Base-by-base conservation (phyloP, 495 filamentous ascomycete species). In the Podospora didyma region DNA sequence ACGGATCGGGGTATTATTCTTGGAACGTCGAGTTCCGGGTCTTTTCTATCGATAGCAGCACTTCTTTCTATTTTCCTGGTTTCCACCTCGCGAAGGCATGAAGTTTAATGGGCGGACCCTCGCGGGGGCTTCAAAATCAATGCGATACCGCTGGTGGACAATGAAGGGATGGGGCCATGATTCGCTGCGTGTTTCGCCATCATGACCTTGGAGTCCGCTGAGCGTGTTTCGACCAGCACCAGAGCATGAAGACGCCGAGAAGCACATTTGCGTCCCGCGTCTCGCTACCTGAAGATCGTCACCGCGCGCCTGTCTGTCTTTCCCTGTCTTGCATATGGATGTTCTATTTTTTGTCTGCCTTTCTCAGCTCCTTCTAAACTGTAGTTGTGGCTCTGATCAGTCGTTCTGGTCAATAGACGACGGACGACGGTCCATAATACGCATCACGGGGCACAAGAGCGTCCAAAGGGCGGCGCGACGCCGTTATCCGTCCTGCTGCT, bases 101-200 rank as follows among this genome's bases (percentile, higher is more conserved):
- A 56, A 59, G 17, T 31, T 16, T 14, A 42, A 53, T 51, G 39
- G n/a, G 41, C 23, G 55, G 58, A 58, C 53, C 49, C 49, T 51
- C 63, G 61, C 41, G 63, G 57, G 63, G 57, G 41, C 46, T 44
- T 22, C 48, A 37, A 54, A 23, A 50, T 69, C 63, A 69, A 69
- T 69, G 66, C 63, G 49, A 57, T 62, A 34, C 45, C 50, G 51
- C 50, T 21, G 49, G 42, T 57, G 44, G 37, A 41, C 58, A n/a
- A n/a, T n/a, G n/a, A n/a, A n/a, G n/a, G n/a, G n/a, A n/a, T n/a
- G n/a, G n/a, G 52, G 49, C 14, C 58, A 51, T 49, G 57, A 62
- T 64, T 64, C 54, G 55, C 58, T 22, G 51, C 24, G 56, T 54
- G 61, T 61, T 69, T 63, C 46, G 57, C 23, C 20, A 46, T 53